Percentiles rank a stretch among this genome's conserved stretches.
Evolutionary conservation across 1,139 yeast species (phyloP).

Genomic region (Scheffersomyces cryptocercus): DNA sequence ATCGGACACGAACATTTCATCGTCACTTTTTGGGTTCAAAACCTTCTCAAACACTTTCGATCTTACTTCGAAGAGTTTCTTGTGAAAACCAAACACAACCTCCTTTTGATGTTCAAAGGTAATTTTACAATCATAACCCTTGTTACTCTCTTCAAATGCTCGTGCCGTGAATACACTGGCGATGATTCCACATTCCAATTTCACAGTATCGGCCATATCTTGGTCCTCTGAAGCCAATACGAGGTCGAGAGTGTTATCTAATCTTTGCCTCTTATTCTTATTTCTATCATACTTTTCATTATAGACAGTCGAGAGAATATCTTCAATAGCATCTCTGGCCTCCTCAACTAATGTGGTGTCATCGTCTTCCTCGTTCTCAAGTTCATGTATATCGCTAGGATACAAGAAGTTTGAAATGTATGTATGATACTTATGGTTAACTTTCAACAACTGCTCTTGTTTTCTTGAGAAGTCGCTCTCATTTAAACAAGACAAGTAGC

Average conservation of each 20-base stretch:
- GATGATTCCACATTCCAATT: constrained; percentile 1
- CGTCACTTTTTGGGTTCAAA: constrained; percentile 15
- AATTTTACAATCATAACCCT: constrained; percentile 26
- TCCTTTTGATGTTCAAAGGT: constrained; percentile 18
- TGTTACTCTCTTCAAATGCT: background rate
- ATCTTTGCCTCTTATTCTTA: constrained; percentile 15
- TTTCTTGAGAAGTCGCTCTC: constrained; percentile 21
- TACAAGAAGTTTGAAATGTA: constrained; percentile 30
- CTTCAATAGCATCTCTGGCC: constrained; percentile 8
- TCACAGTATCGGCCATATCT: background rate
- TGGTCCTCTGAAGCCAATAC: constrained; percentile 7
- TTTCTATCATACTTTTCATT: constrained; percentile 16
- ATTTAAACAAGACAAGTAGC: constrained; percentile 47
- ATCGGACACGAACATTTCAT: constrained; percentile 17
- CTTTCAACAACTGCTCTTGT: constrained; percentile 35
- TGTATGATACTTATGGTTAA: constrained; percentile 18
- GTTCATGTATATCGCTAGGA: constrained; percentile 13
- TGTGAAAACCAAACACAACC: constrained; percentile 32
- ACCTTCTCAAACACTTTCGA: constrained; percentile 28
- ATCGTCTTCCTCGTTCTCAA: constrained; percentile 11
- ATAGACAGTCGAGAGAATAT: constrained; percentile 17
- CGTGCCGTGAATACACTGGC: background rate
- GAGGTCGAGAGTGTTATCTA: constrained; percentile 18
- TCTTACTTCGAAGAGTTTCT: constrained; percentile 25
- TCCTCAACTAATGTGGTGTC: constrained; percentile 2